Conservation (phyloP, 768 basidiomycete genomes). For the Mycena epipterygia region DNA sequence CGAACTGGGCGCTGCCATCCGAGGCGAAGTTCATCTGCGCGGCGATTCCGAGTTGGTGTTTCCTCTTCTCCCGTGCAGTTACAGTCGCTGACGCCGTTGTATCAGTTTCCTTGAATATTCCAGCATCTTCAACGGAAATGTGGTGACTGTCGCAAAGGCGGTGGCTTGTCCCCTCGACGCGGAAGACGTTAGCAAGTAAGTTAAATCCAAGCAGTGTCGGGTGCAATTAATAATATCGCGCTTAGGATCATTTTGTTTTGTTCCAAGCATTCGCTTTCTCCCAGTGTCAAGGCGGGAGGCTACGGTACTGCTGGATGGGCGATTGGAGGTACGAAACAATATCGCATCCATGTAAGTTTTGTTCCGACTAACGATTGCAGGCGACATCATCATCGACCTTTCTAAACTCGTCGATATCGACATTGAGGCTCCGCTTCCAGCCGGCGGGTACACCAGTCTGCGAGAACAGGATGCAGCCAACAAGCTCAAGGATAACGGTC, state of each 20-base stretch:
- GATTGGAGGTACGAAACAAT: conserved; percentile 86
- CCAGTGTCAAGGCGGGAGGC: conserved; percentile 91
- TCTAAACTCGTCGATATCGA: conserved; percentile 75
- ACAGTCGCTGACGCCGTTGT: background rate
- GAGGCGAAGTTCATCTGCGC: conserved; percentile 62
- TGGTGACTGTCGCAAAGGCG: conserved; percentile 69
- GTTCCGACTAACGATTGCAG: background rate
- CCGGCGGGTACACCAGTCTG: conserved; percentile 73
- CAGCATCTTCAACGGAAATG: conserved; percentile 84
- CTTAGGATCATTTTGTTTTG: conserved; percentile 81
- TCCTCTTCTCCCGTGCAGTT: background rate
- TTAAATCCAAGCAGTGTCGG: conserved; percentile 20
- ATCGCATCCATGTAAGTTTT: conserved; percentile 69
- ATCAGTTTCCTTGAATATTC: conserved; percentile 63
- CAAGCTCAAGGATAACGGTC: conserved; percentile 26
- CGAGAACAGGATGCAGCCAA: conserved; percentile 64
- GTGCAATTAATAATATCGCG: conserved; percentile 4
- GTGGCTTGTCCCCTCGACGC: conserved; percentile 84
- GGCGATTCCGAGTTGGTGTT: conserved; percentile 55
- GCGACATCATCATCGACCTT: conserved; percentile 89
- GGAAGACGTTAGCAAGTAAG: conserved; percentile 85
- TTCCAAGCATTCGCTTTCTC: conserved; percentile 73
- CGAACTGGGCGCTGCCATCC: conserved; percentile 60
- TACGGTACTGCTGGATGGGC: conserved; percentile 94
- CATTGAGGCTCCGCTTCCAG: conserved; percentile 70